These are phyloP conservation scores for Trifolium dubium DNA, from an alignment of 306 rosid species.

Conservation along the genomic window DNA sequence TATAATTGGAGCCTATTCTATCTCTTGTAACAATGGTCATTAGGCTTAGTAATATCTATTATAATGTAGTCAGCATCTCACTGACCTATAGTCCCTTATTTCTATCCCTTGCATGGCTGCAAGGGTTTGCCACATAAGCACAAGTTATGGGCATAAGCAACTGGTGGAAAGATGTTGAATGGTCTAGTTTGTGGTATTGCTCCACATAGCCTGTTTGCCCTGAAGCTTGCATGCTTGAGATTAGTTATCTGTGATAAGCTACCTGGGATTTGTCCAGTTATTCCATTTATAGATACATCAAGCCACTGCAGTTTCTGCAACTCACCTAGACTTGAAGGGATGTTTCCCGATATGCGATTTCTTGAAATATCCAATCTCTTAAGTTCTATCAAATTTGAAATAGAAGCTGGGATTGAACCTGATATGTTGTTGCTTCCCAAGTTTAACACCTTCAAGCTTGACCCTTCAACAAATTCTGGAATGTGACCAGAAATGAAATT, in stretches of 20 bases:
- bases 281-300: constrained; percentile 80
- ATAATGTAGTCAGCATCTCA: constrained; percentile 61
- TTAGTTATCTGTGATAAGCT: constrained; percentile 69
- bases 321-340: constrained; percentile 69
- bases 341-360: constrained; percentile 71
- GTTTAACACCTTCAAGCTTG: constrained; percentile 66
- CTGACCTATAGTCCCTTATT: constrained; percentile 53
- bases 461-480: constrained; percentile 66
- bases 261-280: constrained; percentile 75
- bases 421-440: constrained; percentile 74
- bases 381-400: constrained; percentile 67
- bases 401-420: constrained; percentile 70
- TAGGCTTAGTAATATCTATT: constrained; percentile 46
- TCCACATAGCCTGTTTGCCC: constrained; percentile 91
- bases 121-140: constrained; percentile 93
- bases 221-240: constrained; percentile 79
- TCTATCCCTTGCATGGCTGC: constrained; percentile 70
- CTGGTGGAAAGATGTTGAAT: constrained; percentile 73
- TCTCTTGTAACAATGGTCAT: constrained; percentile 45
- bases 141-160: constrained; percentile 83
- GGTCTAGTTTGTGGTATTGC: constrained; percentile 93
- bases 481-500: constrained; percentile 75
- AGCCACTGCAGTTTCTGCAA: constrained; percentile 81
- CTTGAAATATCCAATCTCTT: constrained; percentile 80
- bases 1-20: constrained; percentile 41